Conservation (phyloP, 768 basidiomycete species). For the Lentinula boryana region DNA sequence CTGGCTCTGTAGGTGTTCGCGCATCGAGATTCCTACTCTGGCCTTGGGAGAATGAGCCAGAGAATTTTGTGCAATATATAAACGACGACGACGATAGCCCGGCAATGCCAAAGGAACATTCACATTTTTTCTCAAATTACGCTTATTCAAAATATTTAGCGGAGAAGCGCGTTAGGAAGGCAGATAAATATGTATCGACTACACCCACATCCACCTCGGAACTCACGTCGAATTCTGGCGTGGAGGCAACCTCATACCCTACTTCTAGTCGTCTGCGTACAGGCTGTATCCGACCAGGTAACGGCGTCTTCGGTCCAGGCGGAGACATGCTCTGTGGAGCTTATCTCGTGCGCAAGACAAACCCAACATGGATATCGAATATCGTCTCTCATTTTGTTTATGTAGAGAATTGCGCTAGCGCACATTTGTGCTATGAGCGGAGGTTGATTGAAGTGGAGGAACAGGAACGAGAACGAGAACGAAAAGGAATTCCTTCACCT, state of each 20-base stretch:
- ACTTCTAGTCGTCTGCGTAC: constrained; percentile 40
- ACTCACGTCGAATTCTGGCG: no score
- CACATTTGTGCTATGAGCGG: constrained; percentile 69
- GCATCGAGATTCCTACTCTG: constrained; percentile 60
- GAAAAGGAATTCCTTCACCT: not conserved
- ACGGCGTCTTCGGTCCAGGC: constrained; percentile 69
- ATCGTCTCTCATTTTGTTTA: constrained; percentile 62
- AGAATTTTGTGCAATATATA: constrained; percentile 54
- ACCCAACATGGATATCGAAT: constrained; percentile 56
- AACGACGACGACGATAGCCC: constrained; percentile 47
- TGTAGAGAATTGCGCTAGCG: constrained; percentile 71
- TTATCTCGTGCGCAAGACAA: constrained; percentile 53
- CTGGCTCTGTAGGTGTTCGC: constrained; percentile 56
- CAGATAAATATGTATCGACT: constrained; percentile 24
- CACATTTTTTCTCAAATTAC: constrained; percentile 75
- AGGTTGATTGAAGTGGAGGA: constrained; percentile 50
- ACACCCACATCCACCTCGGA: not conserved
- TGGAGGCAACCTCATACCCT: not conserved
- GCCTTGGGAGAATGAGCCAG: constrained; percentile 67
- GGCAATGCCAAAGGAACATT: constrained; percentile 43
- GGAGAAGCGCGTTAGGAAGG: constrained; percentile 40
- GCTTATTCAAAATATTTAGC: constrained; percentile 59
- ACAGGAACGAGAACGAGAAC: constrained; percentile 6
- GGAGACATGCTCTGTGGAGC: constrained; percentile 66
- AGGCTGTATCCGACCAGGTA: constrained; percentile 74